Base-by-base conservation (phyloP, 257 asterid species). In the Eucommia ulmoides region DNA sequence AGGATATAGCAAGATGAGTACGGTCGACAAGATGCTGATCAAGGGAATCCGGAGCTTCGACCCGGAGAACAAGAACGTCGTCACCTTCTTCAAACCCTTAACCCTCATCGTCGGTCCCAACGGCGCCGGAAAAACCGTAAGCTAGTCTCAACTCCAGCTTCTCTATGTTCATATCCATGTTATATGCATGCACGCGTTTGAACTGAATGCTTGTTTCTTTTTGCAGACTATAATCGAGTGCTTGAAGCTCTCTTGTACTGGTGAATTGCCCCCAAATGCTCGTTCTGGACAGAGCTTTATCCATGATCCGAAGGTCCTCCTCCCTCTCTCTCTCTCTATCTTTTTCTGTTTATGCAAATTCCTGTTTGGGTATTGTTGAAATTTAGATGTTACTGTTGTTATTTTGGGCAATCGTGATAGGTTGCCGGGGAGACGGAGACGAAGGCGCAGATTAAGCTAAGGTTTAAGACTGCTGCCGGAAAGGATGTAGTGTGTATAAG, bases 381-480 rank as follows among this genome's bases (percentile, higher is more conserved):
- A 22, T 25, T 18, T 15, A 25, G 53, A 44, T 2, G 12, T 29
- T 29, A 5, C 38, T 29, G 38, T 29, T 5, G 12, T 29, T 29
- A 6, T 29, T 6, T 29, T 29, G 38, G 6, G 38, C 8, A 12
- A 12, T 29, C 12, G n/a, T n/a, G n/a, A n/a, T 38, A 89, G 98
- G 96, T 86, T 72, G 94, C 98, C 2, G 96, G 96, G 59, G 98
- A 91, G 80, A 91, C 96, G 3, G 98, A 91, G 80, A 91, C 98
- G 16, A 91, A 91, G 62, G 96, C 94, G 47, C 98, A 91, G 76
- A 91, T 91, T 66, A 91, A 91, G 80, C 66, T 91, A 62, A 78
- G 98, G 80, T 91, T 91, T 62, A 85, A 85, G 74, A 91, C 98
- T 51, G 98, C 94, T 22, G 94, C 94, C 9, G 78, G 80, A 64